phyloP scores from a whole-genome alignment of 768 basidiomycete species.

The Pulveroboletus sp. region DNA sequence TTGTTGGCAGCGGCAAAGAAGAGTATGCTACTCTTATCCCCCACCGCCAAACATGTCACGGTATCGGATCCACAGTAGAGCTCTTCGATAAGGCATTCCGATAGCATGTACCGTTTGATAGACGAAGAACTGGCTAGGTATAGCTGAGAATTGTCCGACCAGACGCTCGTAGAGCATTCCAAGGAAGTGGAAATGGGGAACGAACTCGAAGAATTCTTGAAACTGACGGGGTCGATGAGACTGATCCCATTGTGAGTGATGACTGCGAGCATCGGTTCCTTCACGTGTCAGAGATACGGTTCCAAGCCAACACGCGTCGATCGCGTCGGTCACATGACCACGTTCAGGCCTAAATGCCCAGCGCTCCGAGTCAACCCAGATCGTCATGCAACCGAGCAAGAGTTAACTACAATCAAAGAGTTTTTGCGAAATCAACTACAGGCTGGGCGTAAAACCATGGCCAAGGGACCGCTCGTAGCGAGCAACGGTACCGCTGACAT shows the following conservation, averaged over 20 bases:
- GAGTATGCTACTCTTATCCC: constrained; percentile 38
- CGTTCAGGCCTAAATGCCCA: too few relatives aligned
- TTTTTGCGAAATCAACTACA: too few relatives aligned
- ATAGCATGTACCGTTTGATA: constrained; percentile 53
- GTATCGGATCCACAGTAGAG: constrained; percentile 35
- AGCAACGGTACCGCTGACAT: too few relatives aligned
- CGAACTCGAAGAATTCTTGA: constrained; percentile 44
- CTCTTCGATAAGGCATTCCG: constrained; percentile 41
- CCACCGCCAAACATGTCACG: constrained; percentile 31
- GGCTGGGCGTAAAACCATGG: too few relatives aligned
- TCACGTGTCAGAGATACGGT: too few relatives aligned
- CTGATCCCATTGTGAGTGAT: constrained; percentile 46
- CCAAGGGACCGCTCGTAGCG: too few relatives aligned
- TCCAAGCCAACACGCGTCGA: constrained; percentile 1
- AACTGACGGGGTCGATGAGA: constrained; percentile 42
- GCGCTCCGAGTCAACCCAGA: too few relatives aligned
- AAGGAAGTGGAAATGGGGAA: constrained; percentile 37
- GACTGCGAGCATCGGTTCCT: constrained; percentile 53
- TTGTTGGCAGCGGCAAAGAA: constrained; percentile 46
- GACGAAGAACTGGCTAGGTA: constrained; percentile 47
- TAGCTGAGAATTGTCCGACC: constrained; percentile 57
- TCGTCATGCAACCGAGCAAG: too few relatives aligned
- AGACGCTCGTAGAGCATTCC: constrained; percentile 33
- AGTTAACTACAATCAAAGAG: too few relatives aligned
- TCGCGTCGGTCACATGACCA: constrained; percentile 27